Evolutionary conservation across 129 eudicot species (phyloP), one percentile per base, ranked within the genome.

Genomic region (Heracleum sosnowskyi): DNA sequence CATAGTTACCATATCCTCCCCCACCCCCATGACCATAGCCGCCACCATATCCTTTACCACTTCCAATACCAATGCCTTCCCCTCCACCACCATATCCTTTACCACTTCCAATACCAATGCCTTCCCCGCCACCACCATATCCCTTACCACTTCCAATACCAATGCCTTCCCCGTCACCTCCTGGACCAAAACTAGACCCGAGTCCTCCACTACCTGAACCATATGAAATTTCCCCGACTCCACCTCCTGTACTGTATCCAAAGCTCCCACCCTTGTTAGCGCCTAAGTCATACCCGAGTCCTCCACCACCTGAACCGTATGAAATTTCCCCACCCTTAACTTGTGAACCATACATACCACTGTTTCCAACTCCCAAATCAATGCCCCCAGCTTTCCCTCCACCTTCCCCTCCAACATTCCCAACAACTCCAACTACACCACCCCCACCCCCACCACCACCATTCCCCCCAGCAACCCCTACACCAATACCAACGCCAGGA

Each of bases 81-180:
- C 66, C 64, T 2, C 64, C 82, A 35, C 75, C 37, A 44, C 79
- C 89, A 16, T 80, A 76, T 5, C 76, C 86, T 41, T 79, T 79
- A 24, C 77, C 83, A 24, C 79, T 75, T 16, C 79, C 80, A 81
- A 66, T 36, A 39, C 88, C 77, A 22, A 55, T 7, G 64, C 64
- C 64, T 55, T 55, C 64, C 64, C 64, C 64, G 9, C 64, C 82
- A 35, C 75, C 36, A 42, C 81, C 89, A 16, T 80, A 76, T 2
- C 76, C 86, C 34, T 79, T 79, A 24, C 77, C 83, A 24, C 79
- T 74, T 11, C 79, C 80, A 81, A 66, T 45, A 39, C 88, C 77
- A 24, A 57, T 9, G 66, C 66, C 66, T 57, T 57, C 66, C 33
- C 66, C 66, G 2, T 31, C 66, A 1, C 80, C 86, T 74, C 64